A percentile compares a stretch with the other conserved stretches of the same genome.
phyloP scores from a whole-genome alignment of 2,329 filamentous ascomycete genomes.

The Fusarium bulbicola region DNA sequence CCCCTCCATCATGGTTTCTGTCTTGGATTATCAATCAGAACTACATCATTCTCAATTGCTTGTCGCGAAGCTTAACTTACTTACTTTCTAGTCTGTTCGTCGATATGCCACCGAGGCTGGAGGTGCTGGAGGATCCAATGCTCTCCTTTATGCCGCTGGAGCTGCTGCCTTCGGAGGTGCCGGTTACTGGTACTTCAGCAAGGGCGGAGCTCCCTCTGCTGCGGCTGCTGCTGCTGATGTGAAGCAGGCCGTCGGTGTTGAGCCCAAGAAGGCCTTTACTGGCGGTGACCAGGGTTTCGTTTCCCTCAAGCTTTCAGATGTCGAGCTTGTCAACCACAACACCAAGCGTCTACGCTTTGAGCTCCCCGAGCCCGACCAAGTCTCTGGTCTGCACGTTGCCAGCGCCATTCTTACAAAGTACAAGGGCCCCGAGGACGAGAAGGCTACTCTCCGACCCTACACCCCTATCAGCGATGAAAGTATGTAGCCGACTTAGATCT shows the following conservation, averaged over 20 bases:
- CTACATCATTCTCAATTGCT: constrained; percentile 2
- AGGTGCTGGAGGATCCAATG: constrained; percentile 65
- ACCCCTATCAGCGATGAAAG: constrained; percentile 90
- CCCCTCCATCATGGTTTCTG: not conserved
- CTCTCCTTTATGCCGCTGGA: constrained; percentile 68
- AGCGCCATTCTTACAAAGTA: constrained; percentile 94
- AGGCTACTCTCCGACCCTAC: constrained; percentile 90
- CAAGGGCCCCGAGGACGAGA: constrained; percentile 83
- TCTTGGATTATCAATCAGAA: constrained; percentile 17
- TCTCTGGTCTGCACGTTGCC: constrained; percentile 82
- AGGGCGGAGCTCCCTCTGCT: constrained; percentile 56
- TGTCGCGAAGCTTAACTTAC: constrained; percentile 26
- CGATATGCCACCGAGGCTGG: constrained; percentile 74
- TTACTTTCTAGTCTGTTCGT: constrained; percentile 58
- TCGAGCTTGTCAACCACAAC: constrained; percentile 89
- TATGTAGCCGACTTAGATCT: constrained; percentile 48
- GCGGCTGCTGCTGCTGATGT: constrained; percentile 63
- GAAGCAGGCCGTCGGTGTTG: constrained; percentile 59
- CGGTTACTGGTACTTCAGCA: constrained; percentile 64
- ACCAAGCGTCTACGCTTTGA: constrained; percentile 92
- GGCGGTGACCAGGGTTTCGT: constrained; percentile 93
- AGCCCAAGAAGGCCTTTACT: constrained; percentile 66
- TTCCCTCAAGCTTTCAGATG: constrained; percentile 78
- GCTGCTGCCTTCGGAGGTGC: constrained; percentile 67
- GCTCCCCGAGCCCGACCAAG: constrained; percentile 82